Base-by-base conservation (phyloP, 2,329 filamentous ascomycete genomes). In the Colletotrichum tamarilloi region DNA sequence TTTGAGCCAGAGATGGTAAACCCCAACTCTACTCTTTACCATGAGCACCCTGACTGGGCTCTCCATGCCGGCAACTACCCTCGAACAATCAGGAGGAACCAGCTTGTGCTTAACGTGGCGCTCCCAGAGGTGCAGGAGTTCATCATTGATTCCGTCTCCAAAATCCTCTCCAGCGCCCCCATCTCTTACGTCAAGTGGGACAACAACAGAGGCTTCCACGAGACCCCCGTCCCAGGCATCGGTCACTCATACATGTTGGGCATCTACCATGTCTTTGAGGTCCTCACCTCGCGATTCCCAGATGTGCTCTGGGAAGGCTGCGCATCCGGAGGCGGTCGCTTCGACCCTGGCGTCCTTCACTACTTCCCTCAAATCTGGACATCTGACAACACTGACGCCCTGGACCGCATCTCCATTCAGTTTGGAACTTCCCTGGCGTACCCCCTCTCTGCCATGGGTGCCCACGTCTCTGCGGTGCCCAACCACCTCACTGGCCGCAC, bases 1-100 rank as follows among this genome's bases (percentile, higher is more conserved):
- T 85, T 93, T 2, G 91, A 93, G 77, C 91, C 90, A 0, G 91
- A 93, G 76, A 93, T 93, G 91, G 87, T 92, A 62, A 92, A 90
- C 69, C 87, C 88, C 1, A 88, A 90, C 66, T 92, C 91, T 0
- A 86, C 84, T 2, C 83, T 93, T 2, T 93, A 92, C 77, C 79
- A 85, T 1, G 81, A 89, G 57, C 91, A 93, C 75, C 91, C 91
- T 0, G 90, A 92, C 68, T 93, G 91, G 91, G 89, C 85, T 3
- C 77, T 93, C 65, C 87, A 90, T 68, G 87, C 90, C 0, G 89
- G 88, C 4, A 79, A 83, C 0, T 89, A 93, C 76, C 83, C 87
- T 1, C 86, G 90, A 14, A 91, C 87, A 0, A 81, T 90, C 58
- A 84, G 84, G 1, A 86, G 91, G 1, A 86, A 87, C 74, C 90